Evolutionary conservation across 2,329 filamentous ascomycete species (phyloP).

Genomic region (Pestalotiopsis sp.): DNA sequence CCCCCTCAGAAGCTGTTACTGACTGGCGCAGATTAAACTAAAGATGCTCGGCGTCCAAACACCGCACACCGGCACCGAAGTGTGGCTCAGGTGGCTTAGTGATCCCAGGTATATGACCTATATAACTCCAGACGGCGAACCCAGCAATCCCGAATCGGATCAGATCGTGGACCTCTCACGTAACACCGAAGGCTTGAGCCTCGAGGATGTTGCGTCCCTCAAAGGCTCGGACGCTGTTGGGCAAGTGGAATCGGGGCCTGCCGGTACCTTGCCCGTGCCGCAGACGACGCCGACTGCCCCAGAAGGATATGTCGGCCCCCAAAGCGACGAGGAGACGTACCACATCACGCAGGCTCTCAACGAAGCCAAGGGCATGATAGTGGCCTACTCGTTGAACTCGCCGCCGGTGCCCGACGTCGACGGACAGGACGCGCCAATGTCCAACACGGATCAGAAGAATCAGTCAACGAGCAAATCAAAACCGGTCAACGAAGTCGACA

Average conservation of each 20-base stretch:
- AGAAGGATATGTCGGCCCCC: background rate
- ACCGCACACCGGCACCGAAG: conserved; percentile 10
- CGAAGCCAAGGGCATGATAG: conserved; percentile 7
- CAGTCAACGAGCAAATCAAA: background rate
- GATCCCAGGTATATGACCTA: conserved; percentile 8
- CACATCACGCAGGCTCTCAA: background rate
- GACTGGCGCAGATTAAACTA: conserved; percentile 7
- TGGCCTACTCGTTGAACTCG: background rate
- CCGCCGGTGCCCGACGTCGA: background rate
- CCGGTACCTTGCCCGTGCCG: conserved; percentile 6
- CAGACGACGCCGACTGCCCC: background rate
- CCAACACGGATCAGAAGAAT: background rate
- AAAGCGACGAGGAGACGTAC: background rate
- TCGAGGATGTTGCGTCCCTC: background rate
- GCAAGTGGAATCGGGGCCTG: background rate
- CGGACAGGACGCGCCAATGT: background rate
- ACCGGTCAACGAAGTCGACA: background rate
- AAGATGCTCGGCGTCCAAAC: conserved; percentile 3
- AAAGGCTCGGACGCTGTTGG: conserved; percentile 3
- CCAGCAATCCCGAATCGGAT: background rate
- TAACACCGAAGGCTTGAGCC: background rate
- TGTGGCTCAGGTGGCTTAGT: conserved; percentile 9
- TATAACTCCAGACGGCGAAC: conserved; percentile 4
- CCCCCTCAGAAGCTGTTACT: background rate
- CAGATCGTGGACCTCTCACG: background rate